Base-by-base conservation (phyloP, 257 asterid species). In the Jacaranda copaia region DNA sequence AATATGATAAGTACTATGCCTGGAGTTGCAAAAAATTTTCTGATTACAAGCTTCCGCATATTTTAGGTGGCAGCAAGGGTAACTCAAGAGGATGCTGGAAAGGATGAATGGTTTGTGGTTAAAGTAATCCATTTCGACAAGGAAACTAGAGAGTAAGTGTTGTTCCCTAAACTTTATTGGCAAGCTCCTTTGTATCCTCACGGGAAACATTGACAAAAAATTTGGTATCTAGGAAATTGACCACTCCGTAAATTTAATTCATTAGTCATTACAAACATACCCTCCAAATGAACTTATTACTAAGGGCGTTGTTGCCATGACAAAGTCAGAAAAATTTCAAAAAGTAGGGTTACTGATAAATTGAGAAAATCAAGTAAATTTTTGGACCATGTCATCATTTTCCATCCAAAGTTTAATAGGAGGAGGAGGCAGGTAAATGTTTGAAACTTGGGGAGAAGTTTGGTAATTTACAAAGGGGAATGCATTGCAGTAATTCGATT, bases 31-130 rank as follows among this genome's bases (percentile, higher is more conserved):
- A 52, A 20, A 39, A 35, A 19, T 43, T 12, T 59, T 62, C 62
- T 55, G 53, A 11, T 77, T 59, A 45, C 58, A 68, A 76, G 64
- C 39, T 45, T 70, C 42, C 49, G 25, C 73, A 14, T 51, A 16
- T 42, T 70, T 73, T 84, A 93, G 99, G 99, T 96, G 67, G 98
- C 99, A 60, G 98, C 98, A 70, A 92, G 92, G 88, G 93, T 96
- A 77, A 85, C 84, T 63, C 96, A 86, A 84, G 99, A 90, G 78
- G 97, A 90, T 74, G 88, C 91, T 32, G 96, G 89, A 64, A 96
- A 96, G 80, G 97, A 96, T 73, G 99, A 93, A 82, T 96, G 98
- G 99, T 82, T 96, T 75, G 93, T 96, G 73, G 98, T 93, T 77
- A 96, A 93, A 90, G 99, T 96, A 68, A 90, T 86, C 75, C 97